Evolutionary conservation across 345 rosid genomes (phyloP), one percentile per base, ranked within the genome.

Genomic region (Rhodamnia argentea): DNA sequence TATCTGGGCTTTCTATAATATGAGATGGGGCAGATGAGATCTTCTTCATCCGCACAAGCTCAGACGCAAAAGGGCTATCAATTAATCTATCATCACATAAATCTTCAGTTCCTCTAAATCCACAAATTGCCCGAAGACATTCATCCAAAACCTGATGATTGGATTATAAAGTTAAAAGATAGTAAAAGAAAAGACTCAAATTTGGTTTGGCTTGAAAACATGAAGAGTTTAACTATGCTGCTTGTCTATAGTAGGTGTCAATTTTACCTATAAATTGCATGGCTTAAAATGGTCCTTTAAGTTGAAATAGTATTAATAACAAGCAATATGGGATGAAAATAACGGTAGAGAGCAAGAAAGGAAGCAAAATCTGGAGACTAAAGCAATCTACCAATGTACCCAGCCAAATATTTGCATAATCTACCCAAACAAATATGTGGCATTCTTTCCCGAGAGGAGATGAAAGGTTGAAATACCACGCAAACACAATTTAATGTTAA

Each of bases 31-130:
- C 99, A 82, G 99, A 97, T 85, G 98, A 95, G 83, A 97, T 91
- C 85, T 89, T 93, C 90, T 92, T 96, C 52, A 85, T 87, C 90
- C 96, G 94, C 89, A 90, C 86, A 88, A 95, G 94, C 90, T 97
- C 98, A 88, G 98, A 93, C 84, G 94, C 89, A 91, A 97, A 95
- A 84, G 99, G 95, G 40, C 92, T 87, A 87, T 95, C 98, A 86
- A 90, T 88, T 52, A 92, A 86, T 85, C 92, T 93, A 87, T 94
- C 97, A 87, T 90, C 96, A 29, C 89, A 88, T 89, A 88, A 94
- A 89, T 94, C 97, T 91, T 95, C 99, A 37, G 95, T 97, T 92
- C 98, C 99, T 90, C 91, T 95, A 89, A 92, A 96, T 90, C 98
- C 99, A 94, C 94, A 95, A 89, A 94, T 88, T 78, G 96, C 98